Conservation (phyloP, 2,329 filamentous ascomycete genomes). For the Fusarium redolens region DNA sequence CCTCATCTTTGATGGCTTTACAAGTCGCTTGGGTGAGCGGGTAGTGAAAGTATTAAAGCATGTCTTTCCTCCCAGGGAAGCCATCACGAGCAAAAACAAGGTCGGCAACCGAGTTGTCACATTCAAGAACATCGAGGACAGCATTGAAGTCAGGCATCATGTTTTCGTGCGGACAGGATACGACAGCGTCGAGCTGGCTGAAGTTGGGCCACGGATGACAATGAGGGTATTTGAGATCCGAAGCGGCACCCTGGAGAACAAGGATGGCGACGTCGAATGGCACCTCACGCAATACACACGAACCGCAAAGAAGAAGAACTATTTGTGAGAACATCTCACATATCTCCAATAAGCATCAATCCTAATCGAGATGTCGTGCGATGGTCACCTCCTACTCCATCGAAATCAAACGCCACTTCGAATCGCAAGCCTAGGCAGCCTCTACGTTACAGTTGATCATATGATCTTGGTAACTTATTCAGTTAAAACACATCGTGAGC, state of each 20-base stretch:
- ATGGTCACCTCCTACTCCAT: not conserved
- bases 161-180: slow-evolving; percentile 95
- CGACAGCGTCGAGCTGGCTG: slow-evolving; percentile 86
- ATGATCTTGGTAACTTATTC: not conserved
- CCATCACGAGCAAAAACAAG: slow-evolving; percentile 76
- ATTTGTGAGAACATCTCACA: slow-evolving; percentile 68
- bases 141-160: slow-evolving; percentile 83
- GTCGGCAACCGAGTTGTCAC: slow-evolving; percentile 90
- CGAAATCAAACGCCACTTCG: not conserved
- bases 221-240: slow-evolving; percentile 96
- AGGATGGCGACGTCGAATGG: slow-evolving; percentile 97
- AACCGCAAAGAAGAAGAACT: slow-evolving; percentile 95
- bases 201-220: slow-evolving; percentile 96
- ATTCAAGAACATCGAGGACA: slow-evolving; percentile 93
- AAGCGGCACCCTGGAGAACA: slow-evolving; percentile 90
- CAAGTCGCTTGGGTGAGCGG: slow-evolving; percentile 79
- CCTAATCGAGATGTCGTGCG: not conserved
- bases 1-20: slow-evolving; percentile 95
- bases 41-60: slow-evolving; percentile 94
- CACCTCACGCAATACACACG: slow-evolving; percentile 94
- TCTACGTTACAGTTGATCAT: not conserved
- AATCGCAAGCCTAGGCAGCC: not conserved
- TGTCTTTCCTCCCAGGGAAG: slow-evolving; percentile 89
- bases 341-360: not conserved
- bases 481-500: not conserved